These are phyloP conservation scores for Aspergillus pseudonomiae DNA, from an alignment of 2,329 filamentous ascomycete species.

Conservation along the genomic window DNA sequence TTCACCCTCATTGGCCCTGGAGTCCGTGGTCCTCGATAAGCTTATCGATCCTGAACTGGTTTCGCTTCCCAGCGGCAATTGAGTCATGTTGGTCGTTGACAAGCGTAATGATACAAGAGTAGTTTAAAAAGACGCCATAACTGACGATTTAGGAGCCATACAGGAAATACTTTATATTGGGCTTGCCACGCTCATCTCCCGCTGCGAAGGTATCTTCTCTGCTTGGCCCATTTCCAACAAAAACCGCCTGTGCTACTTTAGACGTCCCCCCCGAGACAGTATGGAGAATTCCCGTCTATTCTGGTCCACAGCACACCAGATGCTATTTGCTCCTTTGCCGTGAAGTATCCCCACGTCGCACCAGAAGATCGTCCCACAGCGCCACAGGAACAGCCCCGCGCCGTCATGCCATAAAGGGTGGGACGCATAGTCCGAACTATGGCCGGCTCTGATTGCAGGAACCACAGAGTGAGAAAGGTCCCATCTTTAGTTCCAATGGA, in stretches of 20 bases:
- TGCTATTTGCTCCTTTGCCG: not conserved
- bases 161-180: not conserved
- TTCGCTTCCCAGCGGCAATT: no score
- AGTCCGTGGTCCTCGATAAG: not conserved
- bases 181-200: not conserved
- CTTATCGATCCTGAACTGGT: not conserved
- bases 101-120: not conserved
- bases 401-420: not conserved
- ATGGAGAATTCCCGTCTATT: not conserved
- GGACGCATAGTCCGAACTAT: not conserved
- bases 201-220: not conserved
- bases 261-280: not conserved
- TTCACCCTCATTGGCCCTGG: not conserved
- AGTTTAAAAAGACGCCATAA: not conserved
- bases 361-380: not conserved
- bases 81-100: not conserved
- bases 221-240: not conserved
- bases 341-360: not conserved
- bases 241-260: not conserved
- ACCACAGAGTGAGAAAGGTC: no score
- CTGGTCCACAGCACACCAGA: not conserved
- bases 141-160: not conserved
- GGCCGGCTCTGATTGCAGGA: not conserved
- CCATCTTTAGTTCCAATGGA: no score
- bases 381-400: not conserved